Percentiles rank a stretch among this genome's conserved stretches.
Conservation (phyloP, 768 basidiomycete species). For the Psilocybe azurescens region DNA sequence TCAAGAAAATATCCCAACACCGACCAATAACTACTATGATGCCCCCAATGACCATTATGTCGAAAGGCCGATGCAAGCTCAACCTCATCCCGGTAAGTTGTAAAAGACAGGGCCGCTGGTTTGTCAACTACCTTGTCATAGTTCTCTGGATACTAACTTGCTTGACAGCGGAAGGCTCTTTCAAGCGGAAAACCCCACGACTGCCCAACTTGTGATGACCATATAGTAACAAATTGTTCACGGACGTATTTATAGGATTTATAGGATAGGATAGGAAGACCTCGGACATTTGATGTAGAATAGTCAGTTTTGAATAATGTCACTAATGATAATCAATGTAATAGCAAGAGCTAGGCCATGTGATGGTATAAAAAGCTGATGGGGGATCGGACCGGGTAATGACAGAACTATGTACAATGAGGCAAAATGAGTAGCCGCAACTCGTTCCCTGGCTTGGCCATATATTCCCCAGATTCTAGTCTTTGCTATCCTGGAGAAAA, state of each 20-base stretch:
- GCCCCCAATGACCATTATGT: slow-evolving; percentile 32
- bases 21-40: slow-evolving; percentile 34
- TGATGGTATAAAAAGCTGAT: slow-evolving; percentile 4
- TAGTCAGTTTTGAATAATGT: neutral
- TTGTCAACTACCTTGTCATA: slow-evolving; percentile 5
- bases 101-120: slow-evolving; percentile 19
- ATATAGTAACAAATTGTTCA: neutral
- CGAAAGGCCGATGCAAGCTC: slow-evolving; percentile 41
- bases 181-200: slow-evolving; percentile 47
- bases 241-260: slow-evolving; percentile 14
- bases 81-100: slow-evolving; percentile 55
- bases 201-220: slow-evolving; percentile 11
- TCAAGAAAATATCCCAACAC: slow-evolving; percentile 44
- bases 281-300: slow-evolving; percentile 17
- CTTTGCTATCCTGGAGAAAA: neutral
- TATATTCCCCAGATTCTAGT: slow-evolving; percentile 10
- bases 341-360: slow-evolving; percentile 1
- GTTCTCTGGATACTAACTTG: slow-evolving; percentile 8
- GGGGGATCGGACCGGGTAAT: slow-evolving; percentile 2
- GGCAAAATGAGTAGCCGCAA: neutral
- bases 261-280: slow-evolving; percentile 2
- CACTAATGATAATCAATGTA: too few species aligned
- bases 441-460: neutral
- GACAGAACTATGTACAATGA: slow-evolving; percentile 3
- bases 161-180: slow-evolving; percentile 46